Evolutionary conservation across 1,139 yeast genomes (phyloP).

Genomic region (Blastobotrys arbuscula): DNA sequence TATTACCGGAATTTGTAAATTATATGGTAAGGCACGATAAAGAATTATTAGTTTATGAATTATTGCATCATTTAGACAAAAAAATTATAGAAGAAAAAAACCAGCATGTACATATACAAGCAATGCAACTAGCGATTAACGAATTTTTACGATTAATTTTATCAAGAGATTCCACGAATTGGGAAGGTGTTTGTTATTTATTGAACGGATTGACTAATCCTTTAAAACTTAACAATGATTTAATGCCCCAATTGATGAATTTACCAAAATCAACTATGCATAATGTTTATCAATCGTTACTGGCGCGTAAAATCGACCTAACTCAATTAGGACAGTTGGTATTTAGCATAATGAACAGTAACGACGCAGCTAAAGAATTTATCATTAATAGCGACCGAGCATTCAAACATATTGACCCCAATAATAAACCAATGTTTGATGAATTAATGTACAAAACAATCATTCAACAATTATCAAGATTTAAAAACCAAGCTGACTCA

Average conservation of each 20-base stretch:
- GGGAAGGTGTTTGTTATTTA: not conserved
- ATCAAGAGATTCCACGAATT: not conserved
- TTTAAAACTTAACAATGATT: not conserved
- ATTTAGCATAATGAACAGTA: constrained; percentile 16
- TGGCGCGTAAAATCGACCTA: constrained; percentile 19
- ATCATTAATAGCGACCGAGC: constrained; percentile 20
- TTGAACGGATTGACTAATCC: not conserved
- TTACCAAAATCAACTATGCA: not conserved
- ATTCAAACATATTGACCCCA: constrained; percentile 4
- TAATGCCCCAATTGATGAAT: not conserved
- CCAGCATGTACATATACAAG: too few relatives aligned
- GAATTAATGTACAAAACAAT: constrained; percentile 17
- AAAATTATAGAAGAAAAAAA: not conserved
- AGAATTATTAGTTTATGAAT: constrained; percentile 4
- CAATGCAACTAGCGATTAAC: not conserved
- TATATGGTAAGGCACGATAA: not conserved
- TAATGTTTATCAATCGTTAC: constrained; percentile 19
- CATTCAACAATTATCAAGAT: constrained; percentile 15
- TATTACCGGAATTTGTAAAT: constrained; percentile 17
- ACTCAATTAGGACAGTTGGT: constrained; percentile 10
- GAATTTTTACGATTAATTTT: not conserved
- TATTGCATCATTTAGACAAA: constrained; percentile 4
- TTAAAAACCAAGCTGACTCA: constrained; percentile 11
- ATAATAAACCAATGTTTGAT: constrained; percentile 13
- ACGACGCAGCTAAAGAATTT: constrained; percentile 22